Base-by-base conservation (phyloP, 306 rosid species). In the Canavalia ensiformis region DNA sequence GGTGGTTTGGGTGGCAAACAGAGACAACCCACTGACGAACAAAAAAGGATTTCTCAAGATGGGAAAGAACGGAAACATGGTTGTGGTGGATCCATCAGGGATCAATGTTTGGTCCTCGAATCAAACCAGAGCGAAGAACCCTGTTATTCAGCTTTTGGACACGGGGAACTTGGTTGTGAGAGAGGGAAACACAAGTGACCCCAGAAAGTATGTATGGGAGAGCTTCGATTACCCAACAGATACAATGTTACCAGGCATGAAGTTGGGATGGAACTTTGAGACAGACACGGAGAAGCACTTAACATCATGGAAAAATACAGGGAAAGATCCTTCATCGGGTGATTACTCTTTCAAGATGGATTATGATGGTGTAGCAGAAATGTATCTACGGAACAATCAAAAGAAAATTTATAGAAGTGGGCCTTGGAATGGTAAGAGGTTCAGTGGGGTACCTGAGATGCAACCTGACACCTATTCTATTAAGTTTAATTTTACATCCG, bases 401-500 rank as follows among this genome's bases (percentile, higher is more conserved):
- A 6, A 0, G 0, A 50, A 1, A 25, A 3, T 0, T 0, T 89
- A 86, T 35, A 80, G 97, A 58, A 91, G 95, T 57, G 98, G 98
- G 6, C 92, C 95, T 2, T 94, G 98, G 98, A 94, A 94, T 35
- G 97, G 98, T 1, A 39, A 63, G 7, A 78, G 94, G 41, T 91
- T 91, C 76, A 89, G 95, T 2, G 97, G 98, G 5, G 91, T 91
- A 2, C 97, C 97, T 0, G 94, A 90, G 68, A 93, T 93, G 97
- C 18, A 63, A 28, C 84, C 82, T 0, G 6, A 74, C 29, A 59
- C 66, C 1, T 45, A 76, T 51, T 86, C 88, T 0, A 67, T 93
- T 0, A 11, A 11, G 0, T 91, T 90, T 58, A 34, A 7, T 2
- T 87, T 93, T 8, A 49, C 84, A 0, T 12, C 35, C 0, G 83